Base-by-base conservation (phyloP, 768 basidiomycete species). In the Lactarius akahatsu region DNA sequence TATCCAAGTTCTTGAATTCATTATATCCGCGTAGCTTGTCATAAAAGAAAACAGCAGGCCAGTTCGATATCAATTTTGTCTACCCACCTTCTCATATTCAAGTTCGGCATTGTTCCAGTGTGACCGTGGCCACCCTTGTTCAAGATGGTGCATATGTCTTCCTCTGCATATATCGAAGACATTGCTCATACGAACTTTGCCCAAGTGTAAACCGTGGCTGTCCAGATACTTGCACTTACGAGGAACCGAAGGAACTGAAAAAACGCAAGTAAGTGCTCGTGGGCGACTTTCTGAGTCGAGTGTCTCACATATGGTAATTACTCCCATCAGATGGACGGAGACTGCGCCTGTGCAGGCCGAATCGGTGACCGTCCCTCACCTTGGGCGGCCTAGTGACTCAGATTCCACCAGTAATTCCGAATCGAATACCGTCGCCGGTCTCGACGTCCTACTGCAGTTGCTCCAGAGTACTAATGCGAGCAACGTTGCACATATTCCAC, bases 11-110 rank as follows among this genome's bases (percentile, higher is more conserved):
- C 26, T 50, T 40, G 20, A 32, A 55, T 47, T 20, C 26, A 16
- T 23, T 5, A 32, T 56, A 16, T 38, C 34, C 11, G 38, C 32
- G 16, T 52, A 73, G 72, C 67, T 16, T 73, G 72, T 67, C 72
- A 73, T 60, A 69, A 59, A 61, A 64, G 72, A 63, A 73, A 73
- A 54, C 72, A 73, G 52, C 72, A 73, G 68, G 72, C 67, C 36
- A 47, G 63, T 45, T 34, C 15, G 47, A 32, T 57, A 9, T 34
- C 55, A 23, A n/a, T n/a, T 30, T 57, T 40, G 28, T 62, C 45
- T 34, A 30, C 9, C 23, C 52, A n/a, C 28, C 30, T 50, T 26
- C 26, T 52, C 36, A 50, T 34, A 15, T 26, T 30, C 36, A 52
- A 16, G 6, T 38, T 30, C 13, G 50, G 26, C 26, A 7, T 3